phyloP scores from a whole-genome alignment of 345 rosid species.

The Clausena lansium region DNA sequence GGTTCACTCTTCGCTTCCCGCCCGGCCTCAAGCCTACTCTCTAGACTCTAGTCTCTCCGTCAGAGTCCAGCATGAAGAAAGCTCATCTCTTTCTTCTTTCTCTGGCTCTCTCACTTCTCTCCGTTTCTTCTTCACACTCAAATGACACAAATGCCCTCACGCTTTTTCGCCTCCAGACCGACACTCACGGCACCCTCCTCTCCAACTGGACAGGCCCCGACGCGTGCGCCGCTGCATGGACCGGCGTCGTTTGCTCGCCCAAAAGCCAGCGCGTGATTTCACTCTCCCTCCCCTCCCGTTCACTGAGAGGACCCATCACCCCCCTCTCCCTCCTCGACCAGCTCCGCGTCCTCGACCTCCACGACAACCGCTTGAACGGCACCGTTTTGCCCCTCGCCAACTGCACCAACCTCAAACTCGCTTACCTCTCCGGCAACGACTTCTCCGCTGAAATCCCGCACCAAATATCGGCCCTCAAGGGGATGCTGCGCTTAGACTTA shows the following conservation, averaged over 20 bases:
- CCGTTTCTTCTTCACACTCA: slow-evolving; percentile 15
- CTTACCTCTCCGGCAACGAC: slow-evolving; percentile 76
- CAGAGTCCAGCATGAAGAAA: slow-evolving; percentile 24
- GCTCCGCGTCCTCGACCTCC: slow-evolving; percentile 86
- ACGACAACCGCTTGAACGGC: slow-evolving; percentile 82
- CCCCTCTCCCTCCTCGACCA: slow-evolving; percentile 67
- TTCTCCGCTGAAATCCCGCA: slow-evolving; percentile 72
- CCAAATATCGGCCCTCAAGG: slow-evolving; percentile 52
- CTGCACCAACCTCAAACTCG: slow-evolving; percentile 68
- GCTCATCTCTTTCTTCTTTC: slow-evolving; percentile 10
- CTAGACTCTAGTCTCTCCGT: neutral
- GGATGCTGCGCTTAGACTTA: slow-evolving; percentile 68
- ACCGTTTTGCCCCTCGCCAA: slow-evolving; percentile 53
- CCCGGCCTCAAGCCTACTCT: slow-evolving; percentile 16
- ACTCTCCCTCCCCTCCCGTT: slow-evolving; percentile 65
- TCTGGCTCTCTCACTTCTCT: slow-evolving; percentile 13
- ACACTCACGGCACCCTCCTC: slow-evolving; percentile 77
- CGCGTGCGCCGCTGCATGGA: slow-evolving; percentile 71
- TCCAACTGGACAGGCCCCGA: slow-evolving; percentile 74
- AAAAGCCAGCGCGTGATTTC: slow-evolving; percentile 36
- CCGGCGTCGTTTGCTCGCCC: slow-evolving; percentile 74
- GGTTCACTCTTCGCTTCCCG: slow-evolving; percentile 51
- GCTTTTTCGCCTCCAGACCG: slow-evolving; percentile 76
- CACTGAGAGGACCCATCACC: slow-evolving; percentile 74
- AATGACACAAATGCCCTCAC: slow-evolving; percentile 79